Base-by-base conservation (phyloP, 306 rosid species). In the Macrotyloma uniflorum region DNA sequence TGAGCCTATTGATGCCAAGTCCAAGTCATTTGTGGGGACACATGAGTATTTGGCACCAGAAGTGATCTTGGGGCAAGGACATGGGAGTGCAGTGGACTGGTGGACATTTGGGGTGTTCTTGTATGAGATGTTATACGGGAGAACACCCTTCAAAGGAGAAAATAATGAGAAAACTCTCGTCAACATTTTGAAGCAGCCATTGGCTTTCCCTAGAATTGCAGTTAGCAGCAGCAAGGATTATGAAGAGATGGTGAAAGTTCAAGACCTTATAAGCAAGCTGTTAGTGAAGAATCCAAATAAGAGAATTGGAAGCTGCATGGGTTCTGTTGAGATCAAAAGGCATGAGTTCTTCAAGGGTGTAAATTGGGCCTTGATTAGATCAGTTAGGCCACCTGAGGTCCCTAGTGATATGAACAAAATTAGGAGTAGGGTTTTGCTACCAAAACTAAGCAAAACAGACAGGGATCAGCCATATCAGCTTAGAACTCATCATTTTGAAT, bases 51-150 rank as follows among this genome's bases (percentile, higher is more conserved):
- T 94, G 50, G 98, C 98, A 0, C 98, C 98, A 6, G 98, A 95
- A 80, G 97, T 95, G 33, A 95, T 95, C 5, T 85, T 95, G 7
- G 98, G 98, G 0, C 97, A 92, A 76, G 98, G 98, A 0, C 98
- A 95, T 70, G 98, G 98, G 8, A 91, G 98, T 64, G 97, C 93
- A 0, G 98, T 95, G 71, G 98, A 95, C 38, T 95, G 98, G 98
- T 95, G 98, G 98, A 95, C 98, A 0, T 76, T 95, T 15, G 98
- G 98, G 11, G 97, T 95, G 24, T 95, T 95, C 70, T 79, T 95
- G 57, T 95, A 91, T 62, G 98, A 95, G 73, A 89, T 95, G 98
- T 19, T 92, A 50, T 92, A 86, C n/a, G 98, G 98, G 4, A 81
- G 80, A 46, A 95, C 98, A 8, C 98, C 98, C 0, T 95, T 95